Evolutionary conservation across 2,329 filamentous ascomycete species (phyloP).

Genomic region (Pyrenochaeta sp.): DNA sequence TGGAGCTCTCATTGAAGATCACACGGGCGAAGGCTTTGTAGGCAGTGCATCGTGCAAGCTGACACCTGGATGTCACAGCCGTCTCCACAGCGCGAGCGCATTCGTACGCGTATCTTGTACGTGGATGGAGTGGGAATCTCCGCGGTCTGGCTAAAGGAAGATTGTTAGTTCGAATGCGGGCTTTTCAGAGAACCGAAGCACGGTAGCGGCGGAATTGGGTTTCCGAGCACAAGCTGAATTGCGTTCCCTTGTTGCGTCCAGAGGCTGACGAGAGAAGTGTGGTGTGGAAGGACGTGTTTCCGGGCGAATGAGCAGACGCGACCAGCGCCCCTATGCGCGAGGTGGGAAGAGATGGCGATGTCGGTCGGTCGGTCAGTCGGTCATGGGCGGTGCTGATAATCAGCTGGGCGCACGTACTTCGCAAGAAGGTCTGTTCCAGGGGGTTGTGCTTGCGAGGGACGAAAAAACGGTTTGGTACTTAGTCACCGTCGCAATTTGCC

Average conservation of each 20-base stretch:
- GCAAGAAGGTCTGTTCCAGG: neutral
- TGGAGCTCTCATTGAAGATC: neutral
- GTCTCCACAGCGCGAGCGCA: neutral
- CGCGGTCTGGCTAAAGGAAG: neutral
- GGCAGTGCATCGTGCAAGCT: neutral
- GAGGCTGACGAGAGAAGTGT: too few relatives aligned
- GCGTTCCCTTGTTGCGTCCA: too few relatives aligned
- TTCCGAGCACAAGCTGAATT: too few relatives aligned
- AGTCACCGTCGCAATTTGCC: neutral
- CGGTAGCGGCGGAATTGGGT: too few relatives aligned
- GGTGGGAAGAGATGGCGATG: too few relatives aligned
- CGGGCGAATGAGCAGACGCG: too few relatives aligned
- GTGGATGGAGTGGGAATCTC: neutral
- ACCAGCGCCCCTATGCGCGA: too few relatives aligned
- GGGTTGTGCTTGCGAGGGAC: neutral
- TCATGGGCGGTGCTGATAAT: neutral
- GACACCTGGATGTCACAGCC: neutral
- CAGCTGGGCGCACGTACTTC: neutral
- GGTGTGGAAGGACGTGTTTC: too few relatives aligned
- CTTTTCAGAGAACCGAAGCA: too few relatives aligned
- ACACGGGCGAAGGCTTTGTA: neutral
- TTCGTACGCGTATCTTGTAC: neutral
- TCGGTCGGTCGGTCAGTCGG: too few relatives aligned
- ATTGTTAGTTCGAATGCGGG: too few relatives aligned
- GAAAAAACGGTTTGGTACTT: too few relatives aligned